Evolutionary conservation across 176 grass and related monocot genomes (phyloP), one percentile per base, ranked within the genome.

Genomic region (maize (Zea mays)): DNA sequence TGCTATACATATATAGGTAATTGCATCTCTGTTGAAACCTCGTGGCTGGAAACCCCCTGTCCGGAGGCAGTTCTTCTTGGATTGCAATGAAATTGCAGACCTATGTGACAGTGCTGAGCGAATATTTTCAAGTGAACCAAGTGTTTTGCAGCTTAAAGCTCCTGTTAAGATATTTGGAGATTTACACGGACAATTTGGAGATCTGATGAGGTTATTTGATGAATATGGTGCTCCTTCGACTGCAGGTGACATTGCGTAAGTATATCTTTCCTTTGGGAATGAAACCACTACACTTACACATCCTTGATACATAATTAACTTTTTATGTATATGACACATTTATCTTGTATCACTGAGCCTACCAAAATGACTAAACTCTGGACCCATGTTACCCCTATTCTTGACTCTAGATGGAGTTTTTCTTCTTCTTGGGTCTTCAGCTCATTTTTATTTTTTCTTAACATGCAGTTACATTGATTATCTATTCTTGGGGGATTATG

Each of bases 211-310:
- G 19, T 84, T 98, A 37, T 98, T 98, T 67, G 95, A 98, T 83
- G 95, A 98, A 81, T 98, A 98, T 67, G 95, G 95, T 71, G 87
- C 95, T 73, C 95, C 95, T 79, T 98, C 95, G n/a, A 98, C 95
- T 20, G 95, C 95, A 74, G 95, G 95, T 67, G 95, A 98, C 74
- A 98, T 98, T 61, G 81, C 91, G 95, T 98, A 82, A 85, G 95
- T 67, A 17, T 15, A 83, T 88, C 58, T 84, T 65, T 38, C 20
- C 50, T 62, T 69, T 36, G 20, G 73, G 21, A 62, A 69, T 3
- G 4, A 33, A 37, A 38, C 16, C 19, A n/a, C 3, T 17, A 8
- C 2, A 15, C 19, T 12, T 63, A 8, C 75, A 75, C 17, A 56
- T 67, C 65, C 51, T 68, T 79, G 3, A 16, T 78, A 67, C 38